These are phyloP conservation scores for Phytophthora crassamura DNA, from an alignment of 352 stramenopile species.

Conservation along the genomic window DNA sequence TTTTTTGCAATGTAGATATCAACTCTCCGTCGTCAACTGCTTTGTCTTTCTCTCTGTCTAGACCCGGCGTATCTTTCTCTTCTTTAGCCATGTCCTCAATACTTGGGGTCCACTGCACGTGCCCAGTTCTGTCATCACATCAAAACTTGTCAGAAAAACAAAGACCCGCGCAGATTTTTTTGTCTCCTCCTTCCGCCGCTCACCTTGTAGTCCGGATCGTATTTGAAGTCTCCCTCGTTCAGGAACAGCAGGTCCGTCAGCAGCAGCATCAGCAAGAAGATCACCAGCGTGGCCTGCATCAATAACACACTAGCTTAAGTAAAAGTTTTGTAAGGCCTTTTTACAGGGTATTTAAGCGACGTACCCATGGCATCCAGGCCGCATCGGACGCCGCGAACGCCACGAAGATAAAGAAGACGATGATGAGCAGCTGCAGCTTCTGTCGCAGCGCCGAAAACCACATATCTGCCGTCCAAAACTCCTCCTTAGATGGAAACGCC, in stretches of 20 bases:
- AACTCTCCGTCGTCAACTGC: conserved; percentile 4
- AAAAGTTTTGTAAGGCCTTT: neutral
- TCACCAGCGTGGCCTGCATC: conserved; percentile 69
- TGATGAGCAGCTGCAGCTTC: conserved; percentile 81
- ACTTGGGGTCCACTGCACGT: conserved; percentile 78
- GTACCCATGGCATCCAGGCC: conserved; percentile 86
- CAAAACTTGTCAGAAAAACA: conserved; percentile 18
- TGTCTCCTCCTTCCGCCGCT: neutral
- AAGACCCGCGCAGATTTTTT: neutral
- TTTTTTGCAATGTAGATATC: conserved; percentile 42
- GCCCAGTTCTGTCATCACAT: conserved; percentile 66
- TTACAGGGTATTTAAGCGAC: conserved; percentile 19
- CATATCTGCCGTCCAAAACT: conserved; percentile 44
- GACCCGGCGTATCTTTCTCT: neutral
- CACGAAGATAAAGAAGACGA: conserved; percentile 86
- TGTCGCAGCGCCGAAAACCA: conserved; percentile 83
- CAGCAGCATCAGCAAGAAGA: conserved; percentile 79
- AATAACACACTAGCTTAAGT: conserved; percentile 6
- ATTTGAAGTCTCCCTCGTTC: conserved; percentile 77
- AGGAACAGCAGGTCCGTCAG: conserved; percentile 80
- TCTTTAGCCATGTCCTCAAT: conserved; percentile 40
- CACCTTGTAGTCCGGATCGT: conserved; percentile 89
- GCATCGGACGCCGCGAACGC: conserved; percentile 77
- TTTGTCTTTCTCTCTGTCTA: neutral
- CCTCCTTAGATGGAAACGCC: neutral